A percentile compares a stretch with the other conserved stretches of the same genome.
These are phyloP conservation scores for Chenopodium berlandieri DNA, from an alignment of 148 eudicot genomes.

Conservation along the genomic window DNA sequence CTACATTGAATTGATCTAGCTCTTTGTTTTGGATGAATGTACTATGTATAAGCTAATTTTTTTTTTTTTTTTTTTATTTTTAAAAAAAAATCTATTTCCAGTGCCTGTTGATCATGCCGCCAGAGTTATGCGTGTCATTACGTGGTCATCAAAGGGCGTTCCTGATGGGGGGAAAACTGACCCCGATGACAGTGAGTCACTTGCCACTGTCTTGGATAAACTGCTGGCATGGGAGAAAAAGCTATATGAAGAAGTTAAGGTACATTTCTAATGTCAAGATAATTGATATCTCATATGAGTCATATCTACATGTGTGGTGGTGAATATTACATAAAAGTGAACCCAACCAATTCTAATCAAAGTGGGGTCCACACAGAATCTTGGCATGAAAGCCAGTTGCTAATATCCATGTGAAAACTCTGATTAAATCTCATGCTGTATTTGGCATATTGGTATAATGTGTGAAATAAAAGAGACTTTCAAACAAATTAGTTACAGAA, in stretches of 20 bases:
- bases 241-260: conserved; percentile 98
- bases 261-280: conserved; percentile 24
- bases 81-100: conserved; percentile 27
- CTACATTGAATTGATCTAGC: background rate
- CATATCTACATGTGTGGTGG: conserved; percentile 10
- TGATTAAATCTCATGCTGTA: background rate
- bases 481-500: background rate
- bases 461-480: background rate
- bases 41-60: background rate
- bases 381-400: background rate
- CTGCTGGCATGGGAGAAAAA: conserved; percentile 99
- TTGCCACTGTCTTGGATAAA: conserved; percentile 92
- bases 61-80: background rate
- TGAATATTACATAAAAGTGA: background rate
- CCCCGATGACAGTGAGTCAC: conserved; percentile 79
- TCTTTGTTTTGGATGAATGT: background rate
- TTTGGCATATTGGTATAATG: background rate
- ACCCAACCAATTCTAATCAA: background rate
- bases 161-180: conserved; percentile 59
- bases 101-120: conserved; percentile 96
- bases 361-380: background rate
- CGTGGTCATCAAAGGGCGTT: conserved; percentile 73
- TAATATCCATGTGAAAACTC: background rate
- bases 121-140: conserved; percentile 95
- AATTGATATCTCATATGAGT: background rate